Evolutionary conservation across 306 rosid genomes (phyloP), one percentile per base, ranked within the genome.

Genomic region (Glycine latifolia): DNA sequence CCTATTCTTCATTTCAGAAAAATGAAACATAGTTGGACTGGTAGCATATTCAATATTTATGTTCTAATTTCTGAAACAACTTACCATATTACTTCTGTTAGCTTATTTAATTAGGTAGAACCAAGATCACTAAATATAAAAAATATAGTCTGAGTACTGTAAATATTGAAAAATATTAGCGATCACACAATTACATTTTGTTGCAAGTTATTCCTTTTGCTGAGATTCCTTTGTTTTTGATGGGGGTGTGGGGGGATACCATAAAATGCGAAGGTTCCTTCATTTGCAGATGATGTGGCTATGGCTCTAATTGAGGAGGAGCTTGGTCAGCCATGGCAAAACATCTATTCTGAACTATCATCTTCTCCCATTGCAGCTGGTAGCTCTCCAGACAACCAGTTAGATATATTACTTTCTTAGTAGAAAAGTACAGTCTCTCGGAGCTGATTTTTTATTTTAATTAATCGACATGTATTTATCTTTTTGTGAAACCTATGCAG

Each of bases 291-390:
- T 93, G 97, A 95, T 87, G 77, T 95, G 46, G 99, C 99, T 83
- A 95, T 95, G 99, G 96, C 98, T 87, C 85, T 95, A 77, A 84
- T 95, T 77, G 90, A 95, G 75, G 99, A 95, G 89, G 99, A 95
- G 84, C 97, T 95, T 84, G 99, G 98, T 87, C 97, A 89, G 85
- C 99, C 97, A 16, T 95, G 99, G 99, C 92, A 89, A 53, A 88
- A 93, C 62, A 50, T 95, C 9, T 95, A 93, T 82, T 93, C 97
- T 61, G 99, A 95, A 79, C 92, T 95, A 67, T 89, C 99, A 58
- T 47, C 99, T 81, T 95, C 99, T 66, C 99, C 99, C 39, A 95
- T 95, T 82, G 98, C 99, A 55, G 99, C 99, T 55, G 99, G 99
- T 95, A 91, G 83, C 82, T 79, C 83, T 77, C 85, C 44, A 61